A percentile compares a stretch with the other conserved stretches of the same genome.
These are phyloP conservation scores for Epichloe sylvatica DNA, from an alignment of 2,329 filamentous ascomycete species.

Conservation along the genomic window DNA sequence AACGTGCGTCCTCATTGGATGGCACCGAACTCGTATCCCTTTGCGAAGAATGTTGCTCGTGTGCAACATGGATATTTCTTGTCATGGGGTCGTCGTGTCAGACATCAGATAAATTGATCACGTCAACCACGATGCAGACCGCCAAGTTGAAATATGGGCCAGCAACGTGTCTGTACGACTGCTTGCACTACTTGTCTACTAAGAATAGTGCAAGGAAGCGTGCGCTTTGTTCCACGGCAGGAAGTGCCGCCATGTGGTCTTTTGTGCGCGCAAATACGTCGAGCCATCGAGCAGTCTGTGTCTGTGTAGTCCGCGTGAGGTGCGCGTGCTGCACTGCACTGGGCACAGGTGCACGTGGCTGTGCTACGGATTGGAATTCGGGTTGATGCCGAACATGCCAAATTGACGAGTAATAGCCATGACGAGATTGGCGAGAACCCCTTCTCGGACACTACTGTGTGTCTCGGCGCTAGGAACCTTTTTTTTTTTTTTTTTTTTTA, in stretches of 20 bases:
- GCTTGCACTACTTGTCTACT: no score
- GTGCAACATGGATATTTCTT: neutral
- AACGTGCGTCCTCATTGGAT: neutral
- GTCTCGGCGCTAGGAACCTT: neutral
- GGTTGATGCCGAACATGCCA: no score
- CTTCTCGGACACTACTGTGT: neutral
- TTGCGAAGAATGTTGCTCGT: neutral
- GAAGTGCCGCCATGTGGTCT: neutral
- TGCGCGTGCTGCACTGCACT: neutral
- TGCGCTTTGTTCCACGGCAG: neutral
- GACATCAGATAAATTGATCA: neutral
- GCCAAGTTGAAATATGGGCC: neutral
- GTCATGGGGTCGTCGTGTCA: neutral
- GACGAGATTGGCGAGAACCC: neutral
- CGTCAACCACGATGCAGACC: neutral
- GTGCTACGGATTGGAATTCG: neutral
- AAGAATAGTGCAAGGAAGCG: neutral
- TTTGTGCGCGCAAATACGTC: neutral
- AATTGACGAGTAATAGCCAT: neutral
- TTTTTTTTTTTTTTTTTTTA: neutral
- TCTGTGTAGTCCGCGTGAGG: neutral
- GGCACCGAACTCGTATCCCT: neutral
- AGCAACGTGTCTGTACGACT: slow-evolving; percentile 1
- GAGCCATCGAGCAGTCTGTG: neutral
- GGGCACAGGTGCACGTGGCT: neutral